Evolutionary conservation across 768 basidiomycete species (phyloP), one percentile per base, ranked within the genome.

Genomic region (Pleurotus tuoliensis): DNA sequence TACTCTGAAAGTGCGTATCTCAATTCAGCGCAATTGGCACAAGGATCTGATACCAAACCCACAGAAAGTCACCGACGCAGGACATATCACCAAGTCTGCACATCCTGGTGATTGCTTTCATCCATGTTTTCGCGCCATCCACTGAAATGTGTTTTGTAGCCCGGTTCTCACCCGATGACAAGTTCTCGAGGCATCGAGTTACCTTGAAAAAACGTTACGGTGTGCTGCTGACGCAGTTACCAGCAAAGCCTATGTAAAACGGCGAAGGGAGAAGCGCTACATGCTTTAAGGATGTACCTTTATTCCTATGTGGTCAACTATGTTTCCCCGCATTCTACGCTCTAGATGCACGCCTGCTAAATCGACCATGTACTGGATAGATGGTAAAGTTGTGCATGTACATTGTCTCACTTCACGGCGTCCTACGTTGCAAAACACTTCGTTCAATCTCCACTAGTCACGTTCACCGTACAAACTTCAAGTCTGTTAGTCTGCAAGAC

Each of bases 121-220:
- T 47, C 47, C 48, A 45, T 38, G 25, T 48, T 6, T n/a, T 56
- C 15, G 15, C 50, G 46, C 25, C 40, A 25, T 46, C 51, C 20
- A 58, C 43, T 47, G 12, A 38, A 34, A 34, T n/a, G 3, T 16
- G 15, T 16, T 34, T 40, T 22, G n/a, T 56, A 97, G 96, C 96
- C 13, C 94, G 97, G 40, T 98, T 98, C 75, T 98, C 96, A 12
- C 96, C 96, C 9, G 97, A 99, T 71, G 96, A 98, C 83, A 98
- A 98, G 77, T 98, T 96, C 76, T 96, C 94, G 59, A 83, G 94
- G 60, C 96, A 99, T 68, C 90, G 97, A 58, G 94, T 98, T 59
- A 97, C 94, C 4, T 87, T 98, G 67, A 98, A 98, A 79, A 93
- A 92, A 76, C 86, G 96, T 67, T 90, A 87, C 67, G 85, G 86